Evolutionary conservation across 2,329 filamentous ascomycete species (phyloP).

Genomic region (Spiromastix sp.): DNA sequence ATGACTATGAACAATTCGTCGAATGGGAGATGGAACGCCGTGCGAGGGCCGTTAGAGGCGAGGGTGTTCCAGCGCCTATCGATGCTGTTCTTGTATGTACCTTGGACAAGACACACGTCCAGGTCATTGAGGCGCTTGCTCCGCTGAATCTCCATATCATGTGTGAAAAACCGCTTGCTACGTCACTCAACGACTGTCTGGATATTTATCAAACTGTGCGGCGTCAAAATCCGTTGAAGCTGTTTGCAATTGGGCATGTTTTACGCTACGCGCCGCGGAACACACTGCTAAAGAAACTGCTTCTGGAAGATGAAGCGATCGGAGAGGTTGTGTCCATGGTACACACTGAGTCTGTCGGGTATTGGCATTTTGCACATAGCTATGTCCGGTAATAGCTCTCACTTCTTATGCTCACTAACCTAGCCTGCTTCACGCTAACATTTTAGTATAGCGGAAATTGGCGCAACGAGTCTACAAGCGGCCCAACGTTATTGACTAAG

Average conservation of each 20-base stretch:
- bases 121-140: conserved; percentile 59
- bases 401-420: too few relatives aligned
- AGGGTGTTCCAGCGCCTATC: conserved; percentile 41
- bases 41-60: conserved; percentile 39
- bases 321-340: conserved; percentile 67
- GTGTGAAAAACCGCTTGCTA: conserved; percentile 77
- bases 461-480: conserved; percentile 63
- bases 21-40: conserved; percentile 54
- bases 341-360: conserved; percentile 77
- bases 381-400: conserved; percentile 58
- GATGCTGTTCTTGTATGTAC: conserved; percentile 55
- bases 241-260: conserved; percentile 79
- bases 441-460: conserved; percentile 53
- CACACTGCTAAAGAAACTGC: conserved; percentile 59
- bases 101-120: conserved; percentile 69
- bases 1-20: conserved; percentile 57
- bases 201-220: conserved; percentile 44
- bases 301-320: conserved; percentile 59
- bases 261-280: conserved; percentile 78
- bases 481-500: conserved; percentile 71
- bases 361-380: conserved; percentile 75
- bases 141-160: conserved; percentile 59
- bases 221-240: too few relatives aligned
- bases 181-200: conserved; percentile 59
- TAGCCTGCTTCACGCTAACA: not conserved